Percentiles rank a stretch among this genome's conserved stretches.
phyloP scores from a whole-genome alignment of 1,139 yeast species.

The Wickerhamomyces sp. region DNA sequence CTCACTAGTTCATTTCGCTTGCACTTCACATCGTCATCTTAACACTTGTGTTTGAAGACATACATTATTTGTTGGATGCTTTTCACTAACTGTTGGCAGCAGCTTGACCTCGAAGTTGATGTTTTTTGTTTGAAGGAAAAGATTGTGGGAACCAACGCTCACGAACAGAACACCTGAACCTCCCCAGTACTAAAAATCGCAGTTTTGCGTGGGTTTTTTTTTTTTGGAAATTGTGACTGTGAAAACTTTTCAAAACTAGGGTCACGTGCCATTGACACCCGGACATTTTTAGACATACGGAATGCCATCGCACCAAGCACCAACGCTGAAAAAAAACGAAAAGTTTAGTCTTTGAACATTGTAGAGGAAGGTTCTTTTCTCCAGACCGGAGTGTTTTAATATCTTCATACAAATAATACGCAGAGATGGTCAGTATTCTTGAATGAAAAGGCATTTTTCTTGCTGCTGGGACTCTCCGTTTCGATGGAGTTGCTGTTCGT shows the following conservation, averaged over 20 bases:
- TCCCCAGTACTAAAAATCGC: not conserved
- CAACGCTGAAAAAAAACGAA: not conserved
- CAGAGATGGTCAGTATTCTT: conserved; percentile 93
- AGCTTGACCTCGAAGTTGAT: not conserved
- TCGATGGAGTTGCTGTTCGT: not conserved
- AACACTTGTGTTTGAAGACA: too few species aligned
- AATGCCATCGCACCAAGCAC: too few species aligned
- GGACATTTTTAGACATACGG: too few species aligned
- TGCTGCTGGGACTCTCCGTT: not conserved
- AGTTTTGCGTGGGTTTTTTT: not conserved
- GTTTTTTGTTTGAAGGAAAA: conserved; percentile 2
- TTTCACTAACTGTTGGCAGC: not conserved
- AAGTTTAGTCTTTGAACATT: too few species aligned
- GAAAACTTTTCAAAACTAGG: not conserved
- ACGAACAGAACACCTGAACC: not conserved
- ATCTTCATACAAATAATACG: conserved; percentile 46
- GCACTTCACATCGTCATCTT: too few species aligned
- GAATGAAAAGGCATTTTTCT: conserved; percentile 69
- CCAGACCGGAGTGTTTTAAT: conserved; percentile 84
- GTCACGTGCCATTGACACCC: too few species aligned
- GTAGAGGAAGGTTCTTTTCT: not conserved
- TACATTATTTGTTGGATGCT: conserved; percentile 2
- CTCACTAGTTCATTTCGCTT: too few species aligned
- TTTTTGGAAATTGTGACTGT: conserved; percentile 1
- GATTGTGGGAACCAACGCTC: not conserved